These are phyloP conservation scores for Margaritispora aquatica DNA, from an alignment of 495 filamentous ascomycete species.

Conservation along the genomic window DNA sequence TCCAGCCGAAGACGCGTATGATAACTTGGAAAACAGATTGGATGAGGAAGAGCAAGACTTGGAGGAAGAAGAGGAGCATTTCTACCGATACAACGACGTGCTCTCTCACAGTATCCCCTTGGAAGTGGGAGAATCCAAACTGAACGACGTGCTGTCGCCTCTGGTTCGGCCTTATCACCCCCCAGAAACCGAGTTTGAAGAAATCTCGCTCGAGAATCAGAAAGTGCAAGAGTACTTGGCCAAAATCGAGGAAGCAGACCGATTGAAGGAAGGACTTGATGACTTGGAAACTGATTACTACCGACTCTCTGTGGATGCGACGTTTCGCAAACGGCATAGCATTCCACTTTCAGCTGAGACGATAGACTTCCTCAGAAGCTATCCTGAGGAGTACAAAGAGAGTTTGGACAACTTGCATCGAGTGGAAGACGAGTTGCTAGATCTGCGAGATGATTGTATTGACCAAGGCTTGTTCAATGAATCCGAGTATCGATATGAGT, in stretches of 20 bases:
- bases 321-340: constrained; percentile 4
- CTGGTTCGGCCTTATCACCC: constrained; percentile 6
- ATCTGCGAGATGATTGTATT: constrained; percentile 15
- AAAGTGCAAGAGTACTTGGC: constrained; percentile 13
- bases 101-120: not conserved
- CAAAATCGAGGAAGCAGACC: constrained; percentile 8
- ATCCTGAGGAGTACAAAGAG: constrained; percentile 6
- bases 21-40: constrained; percentile 12
- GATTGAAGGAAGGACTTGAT: constrained; percentile 10
- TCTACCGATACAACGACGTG: constrained; percentile 14
- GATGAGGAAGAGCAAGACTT: constrained; percentile 17
- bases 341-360: constrained; percentile 4
- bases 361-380: constrained; percentile 9
- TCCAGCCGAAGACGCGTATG: constrained; percentile 14
- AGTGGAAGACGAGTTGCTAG: constrained; percentile 13
- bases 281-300: constrained; percentile 17
- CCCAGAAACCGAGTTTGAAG: constrained; percentile 2
- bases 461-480: constrained; percentile 12
- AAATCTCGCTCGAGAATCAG: constrained; percentile 1
- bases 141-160: constrained; percentile 10
- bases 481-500: constrained; percentile 13
- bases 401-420: constrained; percentile 6
- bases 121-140: not conserved
- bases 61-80: constrained; percentile 18
- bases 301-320: constrained; percentile 5